A percentile compares a stretch with the other conserved stretches of the same genome.
These are phyloP conservation scores for Apiospora kogelbergensis DNA, from an alignment of 2,329 filamentous ascomycete species.

Conservation along the genomic window DNA sequence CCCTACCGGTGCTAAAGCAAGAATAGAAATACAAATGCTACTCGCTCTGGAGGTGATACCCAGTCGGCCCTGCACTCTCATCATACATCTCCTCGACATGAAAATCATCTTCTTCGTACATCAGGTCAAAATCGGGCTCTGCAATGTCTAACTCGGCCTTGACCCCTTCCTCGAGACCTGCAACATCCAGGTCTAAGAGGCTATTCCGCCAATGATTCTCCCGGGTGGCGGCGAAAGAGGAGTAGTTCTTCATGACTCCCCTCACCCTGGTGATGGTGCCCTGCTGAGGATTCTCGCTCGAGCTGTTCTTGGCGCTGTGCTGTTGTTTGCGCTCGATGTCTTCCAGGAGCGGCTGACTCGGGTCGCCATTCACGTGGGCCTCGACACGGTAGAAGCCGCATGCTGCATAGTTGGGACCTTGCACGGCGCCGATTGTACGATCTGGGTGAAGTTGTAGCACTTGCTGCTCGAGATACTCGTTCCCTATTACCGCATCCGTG, in stretches of 20 bases:
- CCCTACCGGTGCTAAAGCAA: neutral
- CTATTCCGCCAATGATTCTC: neutral
- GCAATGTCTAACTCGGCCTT: neutral
- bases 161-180: neutral
- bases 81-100: neutral
- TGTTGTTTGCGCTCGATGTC: conserved; percentile 45
- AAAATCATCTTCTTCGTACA: neutral
- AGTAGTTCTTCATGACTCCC: neutral
- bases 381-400: conserved; percentile 48
- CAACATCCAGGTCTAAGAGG: neutral
- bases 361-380: conserved; percentile 47
- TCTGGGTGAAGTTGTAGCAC: conserved; percentile 45
- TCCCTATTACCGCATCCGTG: conserved; percentile 17
- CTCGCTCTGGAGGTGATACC: too few species aligned
- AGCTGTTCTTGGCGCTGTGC: conserved; percentile 21
- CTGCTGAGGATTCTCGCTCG: neutral
- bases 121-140: neutral
- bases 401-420: conserved; percentile 52
- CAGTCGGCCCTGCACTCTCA: too few species aligned
- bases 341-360: conserved; percentile 43
- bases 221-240: neutral
- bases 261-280: neutral
- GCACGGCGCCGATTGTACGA: conserved; percentile 52
- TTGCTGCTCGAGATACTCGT: conserved; percentile 36
- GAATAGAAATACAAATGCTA: neutral